Evolutionary conservation across 2,329 filamentous ascomycete species (phyloP), one percentile per base, ranked within the genome.

Genomic region (Aspergillus uvarum): DNA sequence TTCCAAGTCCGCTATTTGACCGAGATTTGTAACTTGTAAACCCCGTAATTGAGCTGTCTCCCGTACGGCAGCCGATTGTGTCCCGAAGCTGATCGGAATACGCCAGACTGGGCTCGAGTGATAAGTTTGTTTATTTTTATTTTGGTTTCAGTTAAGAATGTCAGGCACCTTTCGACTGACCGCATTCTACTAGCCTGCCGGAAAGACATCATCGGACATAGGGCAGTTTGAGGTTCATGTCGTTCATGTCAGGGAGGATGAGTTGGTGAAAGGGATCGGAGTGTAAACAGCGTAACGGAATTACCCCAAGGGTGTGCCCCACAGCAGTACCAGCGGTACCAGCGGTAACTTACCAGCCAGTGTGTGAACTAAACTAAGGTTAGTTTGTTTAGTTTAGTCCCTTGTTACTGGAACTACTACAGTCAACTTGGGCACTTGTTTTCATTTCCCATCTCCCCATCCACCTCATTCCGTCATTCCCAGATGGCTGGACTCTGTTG

Each of bases 61-160:
- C 32, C 32, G 32, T 35, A 16, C 32, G 2, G 32, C 32, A 16
- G 32, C 32, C 32, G 32, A 16, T 12, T 35, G 32, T 35, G 14
- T 35, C 42, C 35, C 32, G 35, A 42, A 32, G 38, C 16, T 29
- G 52, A 38, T 35, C 42, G 26, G 53, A 55, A 55, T 48, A 44
- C 31, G 24, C 52, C 22, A 55, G 42, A 47, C 26, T 31, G 16
- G 47, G 53, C 26, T 35, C 32, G 32, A 16, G 32, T 35, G 26
- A 54, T 48, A 7, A 32, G 47, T 31, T 48, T 38, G 12, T 31
- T 5, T 32, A 29, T 44, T 5, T 32, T 19, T 44, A 31, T 55
- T 44, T 19, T 44, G 38, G 53, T 55, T 35, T 48, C 53, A 55
- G 19, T 47, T 11, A 48, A 55, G 53, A 55, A 55, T 55, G 42